phyloP scores from a whole-genome alignment of 108 stramenopile genomes.

The Nannochloropsis gaditana region DNA sequence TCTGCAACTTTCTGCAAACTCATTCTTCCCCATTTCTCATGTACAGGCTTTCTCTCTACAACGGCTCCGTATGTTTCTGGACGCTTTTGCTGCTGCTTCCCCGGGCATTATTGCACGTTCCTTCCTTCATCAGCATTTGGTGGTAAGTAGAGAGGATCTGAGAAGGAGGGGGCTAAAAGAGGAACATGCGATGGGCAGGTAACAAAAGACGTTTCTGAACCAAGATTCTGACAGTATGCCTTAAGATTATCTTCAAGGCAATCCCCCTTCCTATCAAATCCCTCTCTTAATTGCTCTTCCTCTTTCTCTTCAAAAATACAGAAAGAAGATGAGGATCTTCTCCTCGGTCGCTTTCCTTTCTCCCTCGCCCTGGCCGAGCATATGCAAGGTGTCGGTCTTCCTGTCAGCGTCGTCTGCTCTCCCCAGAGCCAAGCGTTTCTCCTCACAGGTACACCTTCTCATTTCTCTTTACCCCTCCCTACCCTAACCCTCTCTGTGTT shows the following conservation, averaged over 20 bases:
- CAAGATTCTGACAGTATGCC: too few species aligned
- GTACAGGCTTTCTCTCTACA: not conserved
- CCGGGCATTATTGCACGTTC: not conserved
- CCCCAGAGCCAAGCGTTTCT: not conserved
- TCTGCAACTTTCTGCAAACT: not conserved
- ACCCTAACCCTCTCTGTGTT: not conserved
- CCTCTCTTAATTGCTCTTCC: not conserved
- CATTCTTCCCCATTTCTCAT: not conserved
- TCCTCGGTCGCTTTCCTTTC: not conserved
- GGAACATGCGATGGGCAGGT: too few species aligned
- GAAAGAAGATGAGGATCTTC: not conserved
- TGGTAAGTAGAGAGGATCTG: not conserved
- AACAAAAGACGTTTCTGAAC: too few species aligned
- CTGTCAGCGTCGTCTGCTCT: not conserved
- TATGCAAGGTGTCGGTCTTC: not conserved
- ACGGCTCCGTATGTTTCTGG: not conserved
- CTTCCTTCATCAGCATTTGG: slow-evolving; percentile 19
- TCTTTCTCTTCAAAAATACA: not conserved
- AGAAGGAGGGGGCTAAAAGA: too few species aligned
- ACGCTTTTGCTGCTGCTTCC: not conserved
- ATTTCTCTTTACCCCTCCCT: not conserved
- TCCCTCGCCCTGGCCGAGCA: not conserved
- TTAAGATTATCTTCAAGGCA: not conserved
- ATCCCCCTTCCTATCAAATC: not conserved
- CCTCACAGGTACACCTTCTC: not conserved